Evolutionary conservation across 1,139 yeast species (phyloP), one percentile per base, ranked within the genome.

Genomic region (Torulaspora pretoriensis): DNA sequence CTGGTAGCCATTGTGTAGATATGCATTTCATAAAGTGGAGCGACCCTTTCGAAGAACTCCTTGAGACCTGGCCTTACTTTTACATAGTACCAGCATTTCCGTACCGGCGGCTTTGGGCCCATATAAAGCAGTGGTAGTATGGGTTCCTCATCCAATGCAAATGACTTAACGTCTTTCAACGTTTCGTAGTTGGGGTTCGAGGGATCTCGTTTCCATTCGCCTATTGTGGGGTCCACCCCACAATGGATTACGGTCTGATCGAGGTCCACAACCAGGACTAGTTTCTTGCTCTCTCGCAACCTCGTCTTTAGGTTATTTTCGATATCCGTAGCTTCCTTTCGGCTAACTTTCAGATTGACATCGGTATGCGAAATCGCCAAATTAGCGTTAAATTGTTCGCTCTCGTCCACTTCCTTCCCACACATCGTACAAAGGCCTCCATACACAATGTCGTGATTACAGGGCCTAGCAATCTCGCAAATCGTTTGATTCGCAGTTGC

Each of bases 1-100:
- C 96, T 72, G 3, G 98, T 94, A n/a, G 98, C 98, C 99, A 92
- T 92, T 7, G 99, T 92, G 65, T 92, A 92, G 35, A 92, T 88
- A 65, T 92, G 98, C 75, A 92, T 72, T 67, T 92, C 98, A 63
- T 85, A 92, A 43, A 77, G 68, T 38, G 80, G 67, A 4, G 83
- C 72, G 52, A 88, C 76, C 42, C 72, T 71, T 43, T 75, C 75
- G 45, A 92, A 73, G 63, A 92, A 92, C 42, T 79, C 81, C 42
- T 74, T 68, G 37, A 92, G 70, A 0, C 97, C 97, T 0, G 98
- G 97, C 52, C 99, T 76, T 36, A 88, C 69, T 64, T 94, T 92
- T 28, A 94, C 96, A 58, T 87, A 94, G 64, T 92, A 94, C 84
- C 92, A 83, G 65, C 95, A 84, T 45, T 62, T 59, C 38, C 64